These are phyloP conservation scores for Naganishia albida DNA, from an alignment of 1,284 basidiomycete species.

Conservation along the genomic window DNA sequence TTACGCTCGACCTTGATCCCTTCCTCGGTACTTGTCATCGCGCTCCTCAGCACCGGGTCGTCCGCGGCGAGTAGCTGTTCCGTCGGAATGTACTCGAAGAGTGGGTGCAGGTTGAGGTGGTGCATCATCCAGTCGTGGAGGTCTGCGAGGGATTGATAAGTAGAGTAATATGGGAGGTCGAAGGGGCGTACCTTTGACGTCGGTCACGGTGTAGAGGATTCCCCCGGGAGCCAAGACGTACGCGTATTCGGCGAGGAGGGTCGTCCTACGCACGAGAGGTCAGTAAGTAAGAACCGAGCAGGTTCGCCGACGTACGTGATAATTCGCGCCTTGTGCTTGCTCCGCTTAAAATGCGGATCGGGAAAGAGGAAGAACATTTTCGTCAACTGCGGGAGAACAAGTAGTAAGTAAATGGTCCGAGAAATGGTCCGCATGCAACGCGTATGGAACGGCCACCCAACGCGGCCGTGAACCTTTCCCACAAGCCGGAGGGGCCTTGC, in stretches of 20 bases:
- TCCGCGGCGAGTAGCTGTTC: slow-evolving; percentile 62
- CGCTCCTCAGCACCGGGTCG: slow-evolving; percentile 70
- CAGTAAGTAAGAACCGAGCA: neutral
- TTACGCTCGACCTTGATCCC: slow-evolving; percentile 96
- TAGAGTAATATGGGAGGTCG: neutral
- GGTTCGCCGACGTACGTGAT: slow-evolving; percentile 64
- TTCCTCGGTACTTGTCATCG: slow-evolving; percentile 86
- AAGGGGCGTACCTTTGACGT: slow-evolving; percentile 64
- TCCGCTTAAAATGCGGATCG: slow-evolving; percentile 96
- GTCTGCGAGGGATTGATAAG: slow-evolving; percentile 56
- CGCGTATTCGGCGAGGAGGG: slow-evolving; percentile 87
- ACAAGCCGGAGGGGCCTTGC: too few species aligned
- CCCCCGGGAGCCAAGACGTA: slow-evolving; percentile 88
- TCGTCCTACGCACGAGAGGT: slow-evolving; percentile 59
- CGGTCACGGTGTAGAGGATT: slow-evolving; percentile 96
- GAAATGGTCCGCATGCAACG: too few species aligned
- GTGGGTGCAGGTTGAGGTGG: slow-evolving; percentile 80
- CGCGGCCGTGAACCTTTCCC: too few species aligned
- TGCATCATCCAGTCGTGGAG: slow-evolving; percentile 93
- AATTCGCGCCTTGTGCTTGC: slow-evolving; percentile 96
- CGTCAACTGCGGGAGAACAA: slow-evolving; percentile 58
- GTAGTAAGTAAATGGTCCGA: neutral
- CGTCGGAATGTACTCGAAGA: slow-evolving; percentile 79
- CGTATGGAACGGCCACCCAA: too few species aligned
- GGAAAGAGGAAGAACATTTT: slow-evolving; percentile 98